Conservation (phyloP, 1,139 yeast species). For the Pichia sp. region DNA sequence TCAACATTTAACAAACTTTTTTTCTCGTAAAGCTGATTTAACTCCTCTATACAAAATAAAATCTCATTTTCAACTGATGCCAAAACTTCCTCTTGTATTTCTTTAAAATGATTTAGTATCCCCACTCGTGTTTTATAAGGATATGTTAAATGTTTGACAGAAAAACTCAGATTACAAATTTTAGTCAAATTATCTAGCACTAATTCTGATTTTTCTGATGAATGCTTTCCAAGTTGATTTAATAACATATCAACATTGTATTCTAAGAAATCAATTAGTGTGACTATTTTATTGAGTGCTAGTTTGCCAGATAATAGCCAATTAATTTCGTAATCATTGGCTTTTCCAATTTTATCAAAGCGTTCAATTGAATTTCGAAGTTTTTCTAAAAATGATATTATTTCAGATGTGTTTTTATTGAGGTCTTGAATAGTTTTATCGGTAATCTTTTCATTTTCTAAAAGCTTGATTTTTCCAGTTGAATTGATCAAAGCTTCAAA, state of each 20-base stretch:
- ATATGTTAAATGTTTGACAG: conserved; percentile 36
- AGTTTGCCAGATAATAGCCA: conserved; percentile 48
- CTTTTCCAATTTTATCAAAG: conserved; percentile 7
- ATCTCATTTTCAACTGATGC: conserved; percentile 47
- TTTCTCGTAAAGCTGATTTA: conserved; percentile 34
- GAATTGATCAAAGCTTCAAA: background rate
- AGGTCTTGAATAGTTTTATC: background rate
- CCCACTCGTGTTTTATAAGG: conserved; percentile 43
- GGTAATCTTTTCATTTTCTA: background rate
- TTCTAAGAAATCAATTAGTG: conserved; percentile 31
- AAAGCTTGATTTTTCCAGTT: background rate
- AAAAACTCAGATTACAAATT: conserved; percentile 37
- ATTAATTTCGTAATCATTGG: conserved; percentile 2
- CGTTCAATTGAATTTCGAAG: conserved; percentile 1
- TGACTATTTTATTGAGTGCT: conserved; percentile 36
- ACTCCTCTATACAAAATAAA: conserved; percentile 35
- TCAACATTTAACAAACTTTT: conserved; percentile 29
- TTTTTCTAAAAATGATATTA: background rate
- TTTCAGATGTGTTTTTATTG: background rate
- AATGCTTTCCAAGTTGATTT: conserved; percentile 4
- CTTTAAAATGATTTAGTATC: conserved; percentile 52
- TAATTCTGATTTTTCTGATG: background rate
- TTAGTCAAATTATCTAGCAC: conserved; percentile 42
- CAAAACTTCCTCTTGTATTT: conserved; percentile 48
- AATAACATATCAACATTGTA: conserved; percentile 6